Conservation (phyloP, 495 filamentous ascomycete genomes). For the Bacidia rubella region DNA sequence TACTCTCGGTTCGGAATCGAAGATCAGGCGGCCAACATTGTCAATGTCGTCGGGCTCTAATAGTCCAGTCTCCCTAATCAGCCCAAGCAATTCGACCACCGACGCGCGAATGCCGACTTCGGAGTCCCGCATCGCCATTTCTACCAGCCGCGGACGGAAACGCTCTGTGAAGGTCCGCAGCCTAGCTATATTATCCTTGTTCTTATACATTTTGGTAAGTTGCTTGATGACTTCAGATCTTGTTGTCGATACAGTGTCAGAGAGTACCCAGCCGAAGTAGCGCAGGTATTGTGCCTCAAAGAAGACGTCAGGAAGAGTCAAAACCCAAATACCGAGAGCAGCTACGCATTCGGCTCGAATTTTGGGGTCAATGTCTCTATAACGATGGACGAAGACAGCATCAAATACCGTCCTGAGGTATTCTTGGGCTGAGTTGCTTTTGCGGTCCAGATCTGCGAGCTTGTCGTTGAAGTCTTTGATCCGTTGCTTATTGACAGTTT, state of each 20-base stretch:
- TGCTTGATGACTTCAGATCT: conserved; percentile 71
- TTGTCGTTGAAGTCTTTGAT: conserved; percentile 53
- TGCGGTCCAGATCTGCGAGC: conserved; percentile 50
- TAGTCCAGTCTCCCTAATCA: conserved; percentile 69
- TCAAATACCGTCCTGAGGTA: conserved; percentile 73
- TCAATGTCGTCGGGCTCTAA: conserved; percentile 87
- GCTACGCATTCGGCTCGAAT: conserved; percentile 76
- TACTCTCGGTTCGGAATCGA: conserved; percentile 69
- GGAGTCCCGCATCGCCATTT: conserved; percentile 75
- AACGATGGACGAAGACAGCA: conserved; percentile 83
- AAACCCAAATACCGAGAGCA: conserved; percentile 78
- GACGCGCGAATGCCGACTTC: conserved; percentile 65
- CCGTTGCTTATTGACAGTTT: conserved; percentile 59
- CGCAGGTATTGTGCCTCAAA: conserved; percentile 77
- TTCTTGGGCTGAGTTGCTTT: conserved; percentile 46
- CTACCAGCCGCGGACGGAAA: conserved; percentile 75
- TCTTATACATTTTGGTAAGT: conserved; percentile 59
- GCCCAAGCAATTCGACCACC: conserved; percentile 65
- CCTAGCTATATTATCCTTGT: conserved; percentile 58
- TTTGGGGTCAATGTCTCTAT: conserved; percentile 79
- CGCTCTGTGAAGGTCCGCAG: conserved; percentile 80
- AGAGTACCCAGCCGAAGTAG: conserved; percentile 89
- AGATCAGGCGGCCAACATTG: conserved; percentile 67
- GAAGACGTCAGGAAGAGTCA: conserved; percentile 67
- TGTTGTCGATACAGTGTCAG: conserved; percentile 54